Percentiles rank a stretch among this genome's conserved stretches.
These are phyloP conservation scores for Tolypocladium nubicola DNA, from an alignment of 2,329 filamentous ascomycete species.

Conservation along the genomic window DNA sequence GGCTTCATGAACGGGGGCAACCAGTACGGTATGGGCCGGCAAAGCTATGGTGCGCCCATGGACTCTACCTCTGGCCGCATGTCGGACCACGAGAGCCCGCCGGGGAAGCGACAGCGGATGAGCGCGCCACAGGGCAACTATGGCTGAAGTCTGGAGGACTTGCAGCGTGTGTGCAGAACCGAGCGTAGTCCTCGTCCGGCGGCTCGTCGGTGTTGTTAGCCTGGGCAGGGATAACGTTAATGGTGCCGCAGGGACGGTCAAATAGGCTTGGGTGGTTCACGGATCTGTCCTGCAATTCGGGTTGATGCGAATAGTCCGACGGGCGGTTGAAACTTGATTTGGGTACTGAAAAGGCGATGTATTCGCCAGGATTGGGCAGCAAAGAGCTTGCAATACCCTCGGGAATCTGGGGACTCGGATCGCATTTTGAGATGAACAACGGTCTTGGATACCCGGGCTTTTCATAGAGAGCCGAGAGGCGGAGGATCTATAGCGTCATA, in stretches of 20 bases:
- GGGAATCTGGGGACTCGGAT: background rate
- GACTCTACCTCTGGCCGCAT: slow-evolving; percentile 20
- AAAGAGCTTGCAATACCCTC: background rate
- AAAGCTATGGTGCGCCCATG: slow-evolving; percentile 13
- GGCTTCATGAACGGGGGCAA: slow-evolving; percentile 31
- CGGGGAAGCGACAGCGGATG: slow-evolving; percentile 43
- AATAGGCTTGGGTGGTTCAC: background rate
- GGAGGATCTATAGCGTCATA: background rate
- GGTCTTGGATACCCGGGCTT: background rate
- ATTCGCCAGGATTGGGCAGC: background rate
- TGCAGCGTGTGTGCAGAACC: background rate
- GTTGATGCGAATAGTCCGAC: background rate
- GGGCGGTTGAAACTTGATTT: background rate
- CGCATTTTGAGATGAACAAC: background rate
- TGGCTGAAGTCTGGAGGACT: slow-evolving; percentile 12
- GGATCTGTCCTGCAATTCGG: background rate
- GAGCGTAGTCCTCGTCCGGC: background rate
- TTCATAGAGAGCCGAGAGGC: background rate
- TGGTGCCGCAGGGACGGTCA: background rate
- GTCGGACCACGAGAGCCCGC: slow-evolving; percentile 30
- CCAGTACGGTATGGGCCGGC: slow-evolving; percentile 24
- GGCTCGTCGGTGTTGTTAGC: background rate
- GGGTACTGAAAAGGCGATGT: background rate
- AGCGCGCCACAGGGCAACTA: slow-evolving; percentile 32
- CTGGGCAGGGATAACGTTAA: too few species aligned